Evolutionary conservation across 208 protist genomes (phyloP), one percentile per base, ranked within the genome.

Genomic region (Leishmania tropica): DNA sequence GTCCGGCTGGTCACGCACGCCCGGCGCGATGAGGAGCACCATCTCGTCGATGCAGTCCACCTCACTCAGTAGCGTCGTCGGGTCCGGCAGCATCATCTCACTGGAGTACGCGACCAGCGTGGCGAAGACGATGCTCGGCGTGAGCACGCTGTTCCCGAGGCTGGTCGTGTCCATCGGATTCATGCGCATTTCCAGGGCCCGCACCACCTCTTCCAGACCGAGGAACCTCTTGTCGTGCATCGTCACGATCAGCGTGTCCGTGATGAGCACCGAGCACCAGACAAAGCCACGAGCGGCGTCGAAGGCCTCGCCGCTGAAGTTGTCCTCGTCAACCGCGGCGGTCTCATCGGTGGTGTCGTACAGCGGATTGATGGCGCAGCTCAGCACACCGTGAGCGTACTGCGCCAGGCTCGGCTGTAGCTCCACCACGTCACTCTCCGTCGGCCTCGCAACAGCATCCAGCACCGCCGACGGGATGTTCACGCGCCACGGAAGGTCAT

Each of bases 11-110:
- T 97, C 94, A 37, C 85, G 90, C 80, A 90, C 78, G 13, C 90
- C 92, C 3, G 94, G 92, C 13, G 93, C 92, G 81, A 97, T 93
- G 24, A 96, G 88, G 70, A 96, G 83, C 73, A 96, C 90, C 92
- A 97, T 96, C 84, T 97, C 94, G 73, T 97, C 92, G 37, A 97
- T 92, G 77, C 86, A 88, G 82, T 95, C 93, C 64, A 97, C 94
- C 82, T 97, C 92, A 51, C 87, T 90, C 45, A 97, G 79, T 60
- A 96, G 78, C 68, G 86, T 75, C n/a, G 91, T 93, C 51, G 90
- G 90, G 79, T 96, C 90, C 6, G 92, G 90, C 42, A 97, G 78
- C 79, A 85, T 78, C 76, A 90, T 88, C 86, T 95, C 94, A 77
- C 80, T 93, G 3, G 87, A 88, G 78, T 92, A 96, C 71, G 85